These are phyloP conservation scores for Baeospora myosura DNA, from an alignment of 1,284 basidiomycete species.

Conservation along the genomic window DNA sequence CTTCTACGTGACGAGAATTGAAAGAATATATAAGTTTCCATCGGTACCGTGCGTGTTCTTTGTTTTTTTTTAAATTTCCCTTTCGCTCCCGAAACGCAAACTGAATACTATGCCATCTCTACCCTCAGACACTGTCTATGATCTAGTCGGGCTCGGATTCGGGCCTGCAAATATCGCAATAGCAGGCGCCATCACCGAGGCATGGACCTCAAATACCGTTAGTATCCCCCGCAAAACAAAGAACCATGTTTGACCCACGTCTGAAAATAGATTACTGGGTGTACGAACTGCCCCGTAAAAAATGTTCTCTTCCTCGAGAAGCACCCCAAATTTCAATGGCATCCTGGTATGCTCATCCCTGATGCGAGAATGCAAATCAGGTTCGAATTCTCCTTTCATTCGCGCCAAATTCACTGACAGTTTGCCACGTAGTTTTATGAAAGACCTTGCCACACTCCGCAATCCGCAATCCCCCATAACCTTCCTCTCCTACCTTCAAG, in stretches of 20 bases:
- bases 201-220: conserved; percentile 14
- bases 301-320: conserved; percentile 47
- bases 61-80: too few species aligned
- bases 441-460: conserved; percentile 52
- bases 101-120: neutral
- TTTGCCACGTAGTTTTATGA: conserved; percentile 45
- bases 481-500: conserved; percentile 50
- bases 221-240: conserved; percentile 3
- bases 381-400: conserved; percentile 20
- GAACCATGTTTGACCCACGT: neutral
- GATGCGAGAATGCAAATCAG: conserved; percentile 55
- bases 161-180: conserved; percentile 54
- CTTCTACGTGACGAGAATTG: too few species aligned
- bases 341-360: conserved; percentile 53
- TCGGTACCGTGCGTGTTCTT: too few species aligned
- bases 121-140: conserved; percentile 26
- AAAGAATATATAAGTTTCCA: too few species aligned
- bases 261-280: neutral
- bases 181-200: conserved; percentile 46
- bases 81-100: too few species aligned
- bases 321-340: conserved; percentile 44
- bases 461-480: conserved; percentile 50
- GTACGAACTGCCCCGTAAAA: conserved; percentile 20
- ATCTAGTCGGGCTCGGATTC: conserved; percentile 50
- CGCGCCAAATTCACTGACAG: conserved; percentile 5